Evolutionary conservation across 129 eudicot genomes (phyloP).

Genomic region (Cynara cardunculus): DNA sequence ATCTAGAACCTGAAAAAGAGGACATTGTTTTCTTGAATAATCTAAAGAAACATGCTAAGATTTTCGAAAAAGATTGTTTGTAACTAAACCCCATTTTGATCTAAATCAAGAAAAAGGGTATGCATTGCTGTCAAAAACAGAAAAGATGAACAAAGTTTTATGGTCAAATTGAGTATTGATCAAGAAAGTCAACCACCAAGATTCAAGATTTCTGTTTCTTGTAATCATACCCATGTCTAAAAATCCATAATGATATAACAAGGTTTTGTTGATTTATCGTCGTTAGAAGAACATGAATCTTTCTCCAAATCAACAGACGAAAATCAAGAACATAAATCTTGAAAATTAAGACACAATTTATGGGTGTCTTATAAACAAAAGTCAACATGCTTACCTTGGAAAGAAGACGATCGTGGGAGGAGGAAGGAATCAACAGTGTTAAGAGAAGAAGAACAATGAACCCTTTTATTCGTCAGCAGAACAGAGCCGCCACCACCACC

Average conservation of each 20-base stretch:
- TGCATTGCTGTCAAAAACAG: background rate
- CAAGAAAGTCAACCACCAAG: slow-evolving; percentile 28
- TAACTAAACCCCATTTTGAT: background rate
- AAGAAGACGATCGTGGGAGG: slow-evolving; percentile 40
- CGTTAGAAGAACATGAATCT: background rate
- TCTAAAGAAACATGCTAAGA: background rate
- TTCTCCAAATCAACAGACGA: background rate
- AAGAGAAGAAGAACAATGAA: slow-evolving; percentile 35
- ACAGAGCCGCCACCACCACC: slow-evolving; percentile 16
- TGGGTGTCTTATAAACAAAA: background rate
- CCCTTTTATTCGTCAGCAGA: slow-evolving; percentile 29
- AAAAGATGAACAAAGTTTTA: background rate
- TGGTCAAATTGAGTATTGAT: background rate
- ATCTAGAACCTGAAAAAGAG: slow-evolving; percentile 49
- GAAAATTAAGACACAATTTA: no score
- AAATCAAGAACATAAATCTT: background rate
- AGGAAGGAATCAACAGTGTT: slow-evolving; percentile 43
- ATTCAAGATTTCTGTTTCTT: background rate
- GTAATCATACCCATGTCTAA: background rate
- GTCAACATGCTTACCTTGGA: slow-evolving; percentile 30
- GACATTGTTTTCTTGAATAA: background rate
- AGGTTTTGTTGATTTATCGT: background rate
- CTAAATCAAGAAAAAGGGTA: background rate
- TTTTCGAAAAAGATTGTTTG: background rate
- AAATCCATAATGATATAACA: background rate